Percentiles rank a stretch among this genome's conserved stretches.
Evolutionary conservation across 768 basidiomycete genomes (phyloP).

Genomic region (Tricholoma matsutake): DNA sequence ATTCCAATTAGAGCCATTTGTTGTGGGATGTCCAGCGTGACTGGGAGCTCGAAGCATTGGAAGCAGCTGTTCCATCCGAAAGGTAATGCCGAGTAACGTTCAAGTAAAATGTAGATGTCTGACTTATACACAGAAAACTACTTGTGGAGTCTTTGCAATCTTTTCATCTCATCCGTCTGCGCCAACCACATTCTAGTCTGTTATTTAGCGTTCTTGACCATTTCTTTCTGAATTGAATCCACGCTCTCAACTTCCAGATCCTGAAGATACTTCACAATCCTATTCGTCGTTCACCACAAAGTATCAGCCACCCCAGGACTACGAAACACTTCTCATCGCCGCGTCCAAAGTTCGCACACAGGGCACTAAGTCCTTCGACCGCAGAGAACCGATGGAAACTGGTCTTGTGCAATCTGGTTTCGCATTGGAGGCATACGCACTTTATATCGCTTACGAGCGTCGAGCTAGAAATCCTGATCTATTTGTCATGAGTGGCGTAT

Average conservation of each 20-base stretch:
- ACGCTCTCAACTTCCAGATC: constrained; percentile 39
- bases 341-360: constrained; percentile 71
- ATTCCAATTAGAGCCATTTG: constrained; percentile 50
- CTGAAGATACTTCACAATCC: constrained; percentile 76
- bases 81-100: constrained; percentile 31
- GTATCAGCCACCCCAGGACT: constrained; percentile 68
- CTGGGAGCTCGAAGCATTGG: constrained; percentile 70
- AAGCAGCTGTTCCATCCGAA: constrained; percentile 41
- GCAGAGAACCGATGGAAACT: constrained; percentile 61
- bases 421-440: constrained; percentile 60
- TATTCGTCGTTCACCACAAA: constrained; percentile 90
- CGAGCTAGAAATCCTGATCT: constrained; percentile 57
- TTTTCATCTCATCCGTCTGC: constrained; percentile 63
- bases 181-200: constrained; percentile 74
- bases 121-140: constrained; percentile 29
- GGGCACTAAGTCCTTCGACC: constrained; percentile 57
- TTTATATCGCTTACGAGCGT: constrained; percentile 62
- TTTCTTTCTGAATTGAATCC: background rate
- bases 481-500: constrained; percentile 53
- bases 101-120: background rate
- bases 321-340: constrained; percentile 70
- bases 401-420: constrained; percentile 49
- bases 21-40: constrained; percentile 73
- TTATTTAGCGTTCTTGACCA: background rate
- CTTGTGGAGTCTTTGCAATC: constrained; percentile 52